phyloP scores from a whole-genome alignment of 2,329 filamentous ascomycete genomes.

The Venturia asperata region DNA sequence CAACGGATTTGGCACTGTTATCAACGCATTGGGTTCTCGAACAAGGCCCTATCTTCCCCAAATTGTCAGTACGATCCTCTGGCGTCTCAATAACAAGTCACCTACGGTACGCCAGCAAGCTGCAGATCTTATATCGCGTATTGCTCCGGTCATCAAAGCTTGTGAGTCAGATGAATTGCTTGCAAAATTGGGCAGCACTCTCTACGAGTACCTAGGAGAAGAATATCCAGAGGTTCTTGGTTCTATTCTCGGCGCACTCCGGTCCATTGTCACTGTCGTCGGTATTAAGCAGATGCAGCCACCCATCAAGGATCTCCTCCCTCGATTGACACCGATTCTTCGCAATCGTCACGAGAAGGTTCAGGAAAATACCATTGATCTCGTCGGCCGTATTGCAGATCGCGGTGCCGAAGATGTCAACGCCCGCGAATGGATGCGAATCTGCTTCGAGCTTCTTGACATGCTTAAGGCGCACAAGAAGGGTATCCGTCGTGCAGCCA shows the following conservation, averaged over 20 bases:
- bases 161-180: slow-evolving; percentile 94
- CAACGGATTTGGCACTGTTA: slow-evolving; percentile 95
- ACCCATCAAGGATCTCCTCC: slow-evolving; percentile 90
- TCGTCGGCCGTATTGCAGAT: slow-evolving; percentile 96
- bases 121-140: slow-evolving; percentile 90
- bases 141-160: slow-evolving; percentile 98
- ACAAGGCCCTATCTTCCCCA: slow-evolving; percentile 96
- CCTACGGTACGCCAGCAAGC: slow-evolving; percentile 95
- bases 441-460: slow-evolving; percentile 96
- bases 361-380: slow-evolving; percentile 96
- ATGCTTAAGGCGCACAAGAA: slow-evolving; percentile 99
- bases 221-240: slow-evolving; percentile 97
- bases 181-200: slow-evolving; percentile 86
- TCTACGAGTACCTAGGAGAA: slow-evolving; percentile 97
- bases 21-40: slow-evolving; percentile 85
- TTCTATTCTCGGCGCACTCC: slow-evolving; percentile 88
- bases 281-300: slow-evolving; percentile 98
- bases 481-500: slow-evolving; percentile 93
- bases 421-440: slow-evolving; percentile 98
- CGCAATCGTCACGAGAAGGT: slow-evolving; percentile 99
- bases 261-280: slow-evolving; percentile 94
- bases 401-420: slow-evolving; percentile 94
- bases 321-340: slow-evolving; percentile 92
- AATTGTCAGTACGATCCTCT: slow-evolving; percentile 93
- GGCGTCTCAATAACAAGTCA: slow-evolving; percentile 95